Evolutionary conservation across 768 basidiomycete genomes (phyloP), one percentile per base, ranked within the genome.

Genomic region (Tephrocybe sp.): DNA sequence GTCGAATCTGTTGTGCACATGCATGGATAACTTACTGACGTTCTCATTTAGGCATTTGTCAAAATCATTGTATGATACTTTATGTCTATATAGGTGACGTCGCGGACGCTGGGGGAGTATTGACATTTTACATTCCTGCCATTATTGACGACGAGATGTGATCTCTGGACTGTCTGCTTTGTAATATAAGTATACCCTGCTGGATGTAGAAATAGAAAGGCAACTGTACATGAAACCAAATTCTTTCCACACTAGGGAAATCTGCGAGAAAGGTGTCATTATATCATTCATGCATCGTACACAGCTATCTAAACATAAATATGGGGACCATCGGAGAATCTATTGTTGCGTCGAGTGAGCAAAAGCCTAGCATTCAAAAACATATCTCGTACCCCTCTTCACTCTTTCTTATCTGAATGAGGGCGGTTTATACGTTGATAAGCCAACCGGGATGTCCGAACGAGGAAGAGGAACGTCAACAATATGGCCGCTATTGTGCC

Each of bases 31-130:
- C n/a, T n/a, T n/a, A n/a, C n/a, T n/a, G n/a, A n/a, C n/a, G n/a
- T n/a, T n/a, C n/a, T n/a, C n/a, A n/a, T 30, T 0, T 60, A 94
- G 91, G 87, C 61, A 77, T 94, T 44, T 94, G 92, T 62, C 82
- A 85, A 57, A 77, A 83, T 51, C 87, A 92, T 55, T 93, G 90
- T 62, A 75, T 89, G 52, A 93, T 94, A 57, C 76, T 93, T 45
- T 94, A 93, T 56, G 90, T 93, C 48, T 94, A 93, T 62, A 86
- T 93, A 39, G 92, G 92, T 9, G 85, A 90, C 30, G 76, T 85
- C 10, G 79, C 80, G 4, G 84, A 89, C 49, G 82, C 86, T 0
- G 89, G 91, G 39, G 92, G 90, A 2, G 88, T 94, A 36, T 72
- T 94, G 55, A 94, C 92, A 2, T 93, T 89, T 63, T 94, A 92